Evolutionary conservation across 2,329 filamentous ascomycete species (phyloP).

Genomic region (Dothideomycetes sp.): DNA sequence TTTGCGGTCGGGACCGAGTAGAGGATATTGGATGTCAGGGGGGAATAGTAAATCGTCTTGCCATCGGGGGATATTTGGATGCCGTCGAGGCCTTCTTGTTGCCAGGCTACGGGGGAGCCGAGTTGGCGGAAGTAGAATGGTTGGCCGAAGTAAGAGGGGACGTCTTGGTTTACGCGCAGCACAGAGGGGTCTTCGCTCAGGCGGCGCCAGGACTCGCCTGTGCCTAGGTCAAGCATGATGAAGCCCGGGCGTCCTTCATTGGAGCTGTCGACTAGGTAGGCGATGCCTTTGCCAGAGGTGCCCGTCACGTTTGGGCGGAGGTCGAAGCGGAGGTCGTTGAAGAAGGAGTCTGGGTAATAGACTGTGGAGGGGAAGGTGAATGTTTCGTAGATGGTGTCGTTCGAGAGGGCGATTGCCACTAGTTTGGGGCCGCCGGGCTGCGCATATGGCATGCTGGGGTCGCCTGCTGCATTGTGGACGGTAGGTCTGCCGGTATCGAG

Average conservation of each 20-base stretch:
- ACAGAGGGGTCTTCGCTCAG: conserved; percentile 23
- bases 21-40: conserved; percentile 27
- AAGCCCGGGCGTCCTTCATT: conserved; percentile 36
- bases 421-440: conserved; percentile 35
- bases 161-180: conserved; percentile 18
- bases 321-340: conserved; percentile 38
- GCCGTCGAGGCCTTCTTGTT: conserved; percentile 28
- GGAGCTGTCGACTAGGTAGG: conserved; percentile 35
- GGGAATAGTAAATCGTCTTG: conserved; percentile 33
- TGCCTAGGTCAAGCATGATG: conserved; percentile 34
- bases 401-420: conserved; percentile 30
- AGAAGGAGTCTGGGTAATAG: conserved; percentile 35
- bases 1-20: conserved; percentile 20
- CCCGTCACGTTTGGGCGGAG: conserved; percentile 27
- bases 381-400: conserved; percentile 28
- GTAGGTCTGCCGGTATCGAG: conserved; percentile 35
- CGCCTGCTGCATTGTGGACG: conserved; percentile 25
- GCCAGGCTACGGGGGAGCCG: conserved; percentile 16
- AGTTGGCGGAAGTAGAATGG: conserved; percentile 19
- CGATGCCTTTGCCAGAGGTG: conserved; percentile 29
- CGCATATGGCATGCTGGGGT: conserved; percentile 31
- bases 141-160: conserved; percentile 21
- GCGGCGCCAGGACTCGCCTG: conserved; percentile 30
- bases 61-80: conserved; percentile 33
- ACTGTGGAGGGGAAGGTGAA: conserved; percentile 32